These are phyloP conservation scores for Mortierella sp. DNA, from an alignment of 371 early-diverging fungal genomes.

Conservation along the genomic window DNA sequence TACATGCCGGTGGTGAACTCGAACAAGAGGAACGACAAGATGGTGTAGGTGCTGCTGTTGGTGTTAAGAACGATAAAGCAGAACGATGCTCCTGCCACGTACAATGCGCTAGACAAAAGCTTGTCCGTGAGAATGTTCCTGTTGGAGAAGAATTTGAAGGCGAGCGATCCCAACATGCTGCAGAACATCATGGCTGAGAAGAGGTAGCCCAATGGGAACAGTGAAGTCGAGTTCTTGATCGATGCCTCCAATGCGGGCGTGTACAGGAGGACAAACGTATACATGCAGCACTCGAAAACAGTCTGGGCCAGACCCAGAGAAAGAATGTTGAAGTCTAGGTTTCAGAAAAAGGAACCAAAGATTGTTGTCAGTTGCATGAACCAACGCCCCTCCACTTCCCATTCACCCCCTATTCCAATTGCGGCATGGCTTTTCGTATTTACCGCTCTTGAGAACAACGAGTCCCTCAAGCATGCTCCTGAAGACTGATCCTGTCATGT, in stretches of 20 bases:
- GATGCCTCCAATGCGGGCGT: conserved; percentile 72
- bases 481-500: conserved; percentile 34
- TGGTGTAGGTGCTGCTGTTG: conserved; percentile 29
- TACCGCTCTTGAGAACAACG: conserved; percentile 57
- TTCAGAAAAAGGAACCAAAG: too few species aligned
- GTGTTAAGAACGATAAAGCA: conserved; percentile 35
- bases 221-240: conserved; percentile 25
- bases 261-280: conserved; percentile 83
- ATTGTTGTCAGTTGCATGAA: neutral
- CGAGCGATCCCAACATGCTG: conserved; percentile 75
- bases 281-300: conserved; percentile 84
- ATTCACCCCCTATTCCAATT: too few species aligned
- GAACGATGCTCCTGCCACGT: conserved; percentile 36
- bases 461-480: conserved; percentile 50
- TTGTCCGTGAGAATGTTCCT: conserved; percentile 31
- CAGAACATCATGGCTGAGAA: conserved; percentile 82
- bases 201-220: conserved; percentile 66
- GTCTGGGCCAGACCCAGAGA: conserved; percentile 77
- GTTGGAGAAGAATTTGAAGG: conserved; percentile 63
- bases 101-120: conserved; percentile 32
- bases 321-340: conserved; percentile 69
- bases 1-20: conserved; percentile 82
- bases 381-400: too few species aligned
- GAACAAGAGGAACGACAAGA: conserved; percentile 63
- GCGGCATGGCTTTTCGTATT: too few species aligned